Evolutionary conservation across 2,329 filamentous ascomycete species (phyloP).

Genomic region (Juglanconis oblonga): DNA sequence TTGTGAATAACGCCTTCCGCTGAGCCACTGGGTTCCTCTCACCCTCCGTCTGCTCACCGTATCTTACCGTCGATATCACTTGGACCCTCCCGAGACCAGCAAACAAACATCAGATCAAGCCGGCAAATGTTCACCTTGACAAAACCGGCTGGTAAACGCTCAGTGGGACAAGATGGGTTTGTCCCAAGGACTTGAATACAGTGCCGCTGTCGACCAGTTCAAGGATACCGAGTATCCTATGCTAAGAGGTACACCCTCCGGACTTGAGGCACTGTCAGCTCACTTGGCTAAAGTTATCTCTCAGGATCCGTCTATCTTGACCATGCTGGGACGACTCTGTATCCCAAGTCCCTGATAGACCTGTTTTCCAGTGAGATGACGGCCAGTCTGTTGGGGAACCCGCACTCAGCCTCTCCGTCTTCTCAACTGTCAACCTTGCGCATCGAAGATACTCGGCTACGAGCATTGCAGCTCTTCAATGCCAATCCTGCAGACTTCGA

Average conservation of each 20-base stretch:
- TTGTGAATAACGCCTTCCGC: not conserved
- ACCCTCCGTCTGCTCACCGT: not conserved
- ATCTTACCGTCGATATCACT: not conserved
- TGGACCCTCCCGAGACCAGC: not conserved
- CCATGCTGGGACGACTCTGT: slow-evolving; percentile 89
- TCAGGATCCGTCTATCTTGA: slow-evolving; percentile 81
- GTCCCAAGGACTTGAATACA: slow-evolving; percentile 42
- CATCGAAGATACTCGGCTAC: slow-evolving; percentile 72
- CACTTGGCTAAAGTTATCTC: slow-evolving; percentile 13
- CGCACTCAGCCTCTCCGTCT: slow-evolving; percentile 80
- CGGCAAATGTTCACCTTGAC: slow-evolving; percentile 2
- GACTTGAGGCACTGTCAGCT: slow-evolving; percentile 8
- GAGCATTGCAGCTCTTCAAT: slow-evolving; percentile 72
- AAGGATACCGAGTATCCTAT: slow-evolving; percentile 65
- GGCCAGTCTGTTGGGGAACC: slow-evolving; percentile 79
- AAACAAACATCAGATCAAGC: not conserved
- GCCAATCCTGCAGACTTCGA: slow-evolving; percentile 82
- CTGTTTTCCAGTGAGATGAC: slow-evolving; percentile 77
- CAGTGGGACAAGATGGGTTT: slow-evolving; percentile 14
- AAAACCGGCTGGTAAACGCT: not conserved
- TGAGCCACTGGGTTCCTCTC: not conserved
- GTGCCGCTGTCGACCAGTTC: slow-evolving; percentile 56
- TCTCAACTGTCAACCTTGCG: slow-evolving; percentile 73
- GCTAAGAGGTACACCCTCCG: slow-evolving; percentile 54
- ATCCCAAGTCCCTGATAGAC: slow-evolving; percentile 77